A percentile compares a stretch with the other conserved stretches of the same genome.
phyloP scores from a whole-genome alignment of 441 rosid species.

The Lepidium campestre region DNA sequence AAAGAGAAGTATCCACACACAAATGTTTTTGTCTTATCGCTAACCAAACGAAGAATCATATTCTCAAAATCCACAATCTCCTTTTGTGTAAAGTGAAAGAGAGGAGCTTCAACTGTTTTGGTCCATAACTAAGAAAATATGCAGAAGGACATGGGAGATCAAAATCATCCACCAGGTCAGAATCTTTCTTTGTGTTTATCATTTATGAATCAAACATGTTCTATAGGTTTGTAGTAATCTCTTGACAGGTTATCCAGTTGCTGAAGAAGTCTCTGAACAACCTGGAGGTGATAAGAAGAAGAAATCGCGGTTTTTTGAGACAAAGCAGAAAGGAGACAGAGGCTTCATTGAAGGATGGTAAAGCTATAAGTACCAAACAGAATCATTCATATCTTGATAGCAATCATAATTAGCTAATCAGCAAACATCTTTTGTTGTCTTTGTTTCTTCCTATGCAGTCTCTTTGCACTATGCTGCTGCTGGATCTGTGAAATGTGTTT shows the following conservation, averaged over 20 bases:
- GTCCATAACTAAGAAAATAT: not conserved
- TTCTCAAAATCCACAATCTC: conserved; percentile 12
- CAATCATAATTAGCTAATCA: not conserved
- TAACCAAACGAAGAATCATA: conserved; percentile 19
- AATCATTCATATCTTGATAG: not conserved
- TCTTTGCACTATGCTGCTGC: conserved; percentile 33
- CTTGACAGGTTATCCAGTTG: conserved; percentile 23
- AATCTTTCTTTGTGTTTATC: not conserved
- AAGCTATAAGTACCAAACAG: not conserved
- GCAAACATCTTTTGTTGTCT: not conserved
- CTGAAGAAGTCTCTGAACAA: conserved; percentile 16
- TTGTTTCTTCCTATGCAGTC: conserved; percentile 14
- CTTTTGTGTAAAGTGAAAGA: conserved; percentile 10
- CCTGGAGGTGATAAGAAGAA: conserved; percentile 11
- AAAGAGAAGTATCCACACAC: conserved; percentile 9
- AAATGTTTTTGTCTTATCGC: not conserved
- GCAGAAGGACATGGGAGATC: conserved; percentile 21
- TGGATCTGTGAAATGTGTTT: conserved; percentile 34
- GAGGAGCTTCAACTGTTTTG: not conserved
- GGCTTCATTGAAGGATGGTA: conserved; percentile 38
- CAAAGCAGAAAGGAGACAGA: conserved; percentile 32
- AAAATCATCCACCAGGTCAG: conserved; percentile 26
- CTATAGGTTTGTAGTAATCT: not conserved
- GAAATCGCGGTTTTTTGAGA: conserved; percentile 1
- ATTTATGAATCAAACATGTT: not conserved